These are phyloP conservation scores for Potentilla sterilis DNA, from an alignment of 306 rosid species.

Conservation along the genomic window DNA sequence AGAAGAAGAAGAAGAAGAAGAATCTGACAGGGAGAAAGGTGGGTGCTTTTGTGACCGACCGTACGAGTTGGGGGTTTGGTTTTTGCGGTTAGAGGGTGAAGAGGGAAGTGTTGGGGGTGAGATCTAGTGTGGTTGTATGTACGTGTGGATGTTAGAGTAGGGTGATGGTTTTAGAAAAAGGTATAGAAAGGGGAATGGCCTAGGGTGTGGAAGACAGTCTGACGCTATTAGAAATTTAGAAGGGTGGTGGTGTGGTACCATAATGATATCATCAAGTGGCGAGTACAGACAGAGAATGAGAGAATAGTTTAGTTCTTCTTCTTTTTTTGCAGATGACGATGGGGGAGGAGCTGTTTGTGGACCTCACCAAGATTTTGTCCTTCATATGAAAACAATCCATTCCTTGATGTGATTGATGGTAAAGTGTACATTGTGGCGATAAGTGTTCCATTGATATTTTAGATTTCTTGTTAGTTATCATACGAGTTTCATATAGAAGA, in stretches of 20 bases:
- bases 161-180: too few relatives aligned
- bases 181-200: too few relatives aligned
- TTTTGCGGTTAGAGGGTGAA: background rate
- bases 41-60: background rate
- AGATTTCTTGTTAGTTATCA: too few relatives aligned
- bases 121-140: background rate
- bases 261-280: background rate
- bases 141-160: background rate
- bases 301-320: background rate
- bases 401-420: too few relatives aligned
- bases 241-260: background rate
- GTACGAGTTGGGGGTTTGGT: conserved; percentile 1
- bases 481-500: too few relatives aligned
- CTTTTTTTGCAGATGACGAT: background rate
- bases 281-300: background rate
- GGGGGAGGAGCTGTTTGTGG: background rate
- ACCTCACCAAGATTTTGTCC: background rate
- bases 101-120: background rate
- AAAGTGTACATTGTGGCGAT: too few relatives aligned
- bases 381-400: background rate
- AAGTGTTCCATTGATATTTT: too few relatives aligned
- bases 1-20: background rate
- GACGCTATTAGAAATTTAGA: background rate
- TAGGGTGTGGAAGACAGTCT: background rate
- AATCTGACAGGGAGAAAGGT: conserved; percentile 4